Percentiles rank a stretch among this genome's conserved stretches.
These are phyloP conservation scores for Alternaria conjuncta DNA, from an alignment of 2,329 filamentous ascomycete species.

Conservation along the genomic window DNA sequence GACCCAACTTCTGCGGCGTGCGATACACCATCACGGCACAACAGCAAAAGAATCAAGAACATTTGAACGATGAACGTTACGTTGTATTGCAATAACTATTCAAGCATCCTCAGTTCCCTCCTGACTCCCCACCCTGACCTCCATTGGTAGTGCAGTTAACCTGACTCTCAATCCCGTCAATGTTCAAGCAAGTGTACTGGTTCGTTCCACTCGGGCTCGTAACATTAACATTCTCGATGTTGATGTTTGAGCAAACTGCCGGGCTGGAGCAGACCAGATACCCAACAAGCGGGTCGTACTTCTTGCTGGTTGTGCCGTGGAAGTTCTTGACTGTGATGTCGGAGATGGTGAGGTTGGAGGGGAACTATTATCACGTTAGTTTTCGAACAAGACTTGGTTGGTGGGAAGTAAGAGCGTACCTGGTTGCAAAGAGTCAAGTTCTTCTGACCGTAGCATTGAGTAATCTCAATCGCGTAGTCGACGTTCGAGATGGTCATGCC, in stretches of 20 bases:
- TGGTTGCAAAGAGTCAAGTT: constrained; percentile 67
- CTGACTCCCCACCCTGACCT: constrained; percentile 27
- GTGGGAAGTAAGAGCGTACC: neutral
- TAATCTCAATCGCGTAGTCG: constrained; percentile 69
- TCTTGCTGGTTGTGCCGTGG: constrained; percentile 59
- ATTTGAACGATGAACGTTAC: too few relatives aligned
- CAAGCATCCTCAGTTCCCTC: neutral
- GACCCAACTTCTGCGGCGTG: neutral
- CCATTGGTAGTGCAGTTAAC: constrained; percentile 38
- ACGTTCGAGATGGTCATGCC: constrained; percentile 66
- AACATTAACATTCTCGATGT: constrained; percentile 51
- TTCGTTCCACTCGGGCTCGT: constrained; percentile 55
- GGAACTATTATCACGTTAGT: constrained; percentile 45
- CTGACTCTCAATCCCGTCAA: constrained; percentile 34
- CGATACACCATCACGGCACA: neutral
- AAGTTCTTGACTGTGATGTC: constrained; percentile 65
- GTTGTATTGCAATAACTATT: neutral
- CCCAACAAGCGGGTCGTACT: constrained; percentile 51
- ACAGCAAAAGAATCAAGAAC: fast-evolving
- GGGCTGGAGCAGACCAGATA: constrained; percentile 54
- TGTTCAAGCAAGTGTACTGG: constrained; percentile 54
- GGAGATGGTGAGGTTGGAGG: constrained; percentile 62
- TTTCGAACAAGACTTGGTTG: too few relatives aligned
- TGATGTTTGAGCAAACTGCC: constrained; percentile 60
- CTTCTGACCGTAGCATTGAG: constrained; percentile 70